Evolutionary conservation across 2,329 filamentous ascomycete genomes (phyloP).

Genomic region (Cytospora piceicola): DNA sequence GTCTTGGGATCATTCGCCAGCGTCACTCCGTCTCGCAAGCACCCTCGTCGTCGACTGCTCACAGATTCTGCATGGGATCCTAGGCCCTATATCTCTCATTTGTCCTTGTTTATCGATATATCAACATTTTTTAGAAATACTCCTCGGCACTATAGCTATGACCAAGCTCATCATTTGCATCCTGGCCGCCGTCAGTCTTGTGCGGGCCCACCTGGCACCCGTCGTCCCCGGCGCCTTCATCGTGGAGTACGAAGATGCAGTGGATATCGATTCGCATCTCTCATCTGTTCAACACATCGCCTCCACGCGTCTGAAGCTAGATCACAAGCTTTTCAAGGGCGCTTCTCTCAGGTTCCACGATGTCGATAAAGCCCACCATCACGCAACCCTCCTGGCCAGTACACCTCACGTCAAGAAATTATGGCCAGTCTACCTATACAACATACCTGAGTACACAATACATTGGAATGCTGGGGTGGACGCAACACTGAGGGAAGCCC

Average conservation of each 20-base stretch:
- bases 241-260: constrained; percentile 55
- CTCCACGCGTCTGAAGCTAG: constrained; percentile 51
- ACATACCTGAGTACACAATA: constrained; percentile 49
- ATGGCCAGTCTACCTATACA: constrained; percentile 52
- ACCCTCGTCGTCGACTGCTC: no score
- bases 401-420: constrained; percentile 53
- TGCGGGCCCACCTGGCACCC: constrained; percentile 28
- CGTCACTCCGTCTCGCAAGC: no score
- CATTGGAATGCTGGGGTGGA: constrained; percentile 46
- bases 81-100: no score
- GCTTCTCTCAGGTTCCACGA: constrained; percentile 58
- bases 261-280: constrained; percentile 48
- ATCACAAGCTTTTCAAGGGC: constrained; percentile 58
- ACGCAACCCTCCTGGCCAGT: constrained; percentile 46
- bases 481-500: constrained; percentile 31
- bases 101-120: no score
- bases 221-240: constrained; percentile 55
- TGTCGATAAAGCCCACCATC: constrained; percentile 47
- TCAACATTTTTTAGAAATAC: no score
- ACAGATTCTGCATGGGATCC: no score
- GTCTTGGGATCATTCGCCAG: background rate
- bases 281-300: constrained; percentile 45
- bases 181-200: constrained; percentile 14
- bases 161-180: constrained; percentile 14
- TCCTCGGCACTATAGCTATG: background rate